These are phyloP conservation scores for Suzukiozyma palmioleophila DNA, from an alignment of 1,139 yeast genomes.

Conservation along the genomic window DNA sequence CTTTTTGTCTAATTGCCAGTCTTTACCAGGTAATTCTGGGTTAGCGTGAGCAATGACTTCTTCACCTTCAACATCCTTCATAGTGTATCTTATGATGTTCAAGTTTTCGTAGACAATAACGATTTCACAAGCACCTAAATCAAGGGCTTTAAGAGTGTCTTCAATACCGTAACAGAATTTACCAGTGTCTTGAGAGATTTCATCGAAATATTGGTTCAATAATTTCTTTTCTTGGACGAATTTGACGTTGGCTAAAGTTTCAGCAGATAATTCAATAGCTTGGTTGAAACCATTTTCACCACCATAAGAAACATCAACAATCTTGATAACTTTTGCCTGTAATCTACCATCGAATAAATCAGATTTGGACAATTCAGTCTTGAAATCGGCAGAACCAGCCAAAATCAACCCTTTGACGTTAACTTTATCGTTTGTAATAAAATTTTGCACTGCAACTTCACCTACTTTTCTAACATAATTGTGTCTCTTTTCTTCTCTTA, in stretches of 20 bases:
- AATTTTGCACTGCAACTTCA: conserved; percentile 95
- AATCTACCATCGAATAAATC: conserved; percentile 90
- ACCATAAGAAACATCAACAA: conserved; percentile 96
- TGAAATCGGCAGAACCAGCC: conserved; percentile 99
- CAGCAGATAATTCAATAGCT: conserved; percentile 96
- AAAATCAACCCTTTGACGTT: conserved; percentile 90
- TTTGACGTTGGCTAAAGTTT: conserved; percentile 92
- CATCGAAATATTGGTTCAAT: conserved; percentile 87
- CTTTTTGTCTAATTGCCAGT: conserved; percentile 73
- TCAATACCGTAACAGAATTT: conserved; percentile 96
- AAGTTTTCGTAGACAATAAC: conserved; percentile 90
- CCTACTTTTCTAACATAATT: conserved; percentile 97
- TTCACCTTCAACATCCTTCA: conserved; percentile 79
- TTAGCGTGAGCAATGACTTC: conserved; percentile 71
- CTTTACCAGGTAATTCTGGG: conserved; percentile 70
- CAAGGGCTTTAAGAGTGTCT: conserved; percentile 92
- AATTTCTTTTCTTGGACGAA: conserved; percentile 97
- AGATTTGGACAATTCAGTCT: conserved; percentile 86
- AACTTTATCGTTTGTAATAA: conserved; percentile 87
- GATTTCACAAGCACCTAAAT: conserved; percentile 91
- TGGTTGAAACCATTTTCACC: conserved; percentile 99
- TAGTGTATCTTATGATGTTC: conserved; percentile 76
- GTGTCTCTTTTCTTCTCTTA: conserved; percentile 98
- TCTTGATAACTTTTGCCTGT: conserved; percentile 79
- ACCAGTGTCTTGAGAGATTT: conserved; percentile 94